These are phyloP conservation scores for Linum trigynum DNA, from an alignment of 345 rosid species.

Conservation along the genomic window DNA sequence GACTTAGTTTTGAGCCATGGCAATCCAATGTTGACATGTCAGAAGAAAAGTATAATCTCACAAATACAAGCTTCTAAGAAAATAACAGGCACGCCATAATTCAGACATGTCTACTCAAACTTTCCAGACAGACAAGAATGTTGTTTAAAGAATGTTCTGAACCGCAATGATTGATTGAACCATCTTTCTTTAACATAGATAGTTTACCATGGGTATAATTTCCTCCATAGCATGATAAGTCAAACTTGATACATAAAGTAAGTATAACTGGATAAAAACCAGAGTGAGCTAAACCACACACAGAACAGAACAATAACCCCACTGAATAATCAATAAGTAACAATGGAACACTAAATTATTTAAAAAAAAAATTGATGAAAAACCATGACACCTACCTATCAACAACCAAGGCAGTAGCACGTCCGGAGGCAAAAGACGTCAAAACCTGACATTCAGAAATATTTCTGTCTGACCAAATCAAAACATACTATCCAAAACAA, in stretches of 20 bases:
- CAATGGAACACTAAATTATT: too few relatives aligned
- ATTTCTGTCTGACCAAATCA: too few relatives aligned
- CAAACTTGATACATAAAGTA: background rate
- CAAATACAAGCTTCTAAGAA: background rate
- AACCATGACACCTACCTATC: constrained; percentile 46
- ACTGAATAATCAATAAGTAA: too few relatives aligned
- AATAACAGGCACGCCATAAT: background rate
- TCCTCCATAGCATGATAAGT: background rate
- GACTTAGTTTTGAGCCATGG: background rate
- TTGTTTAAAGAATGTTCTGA: background rate
- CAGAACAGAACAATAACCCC: background rate
- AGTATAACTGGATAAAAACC: background rate
- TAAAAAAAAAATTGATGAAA: background rate
- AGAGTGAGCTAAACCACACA: background rate
- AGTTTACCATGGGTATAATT: background rate
- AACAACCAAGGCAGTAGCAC: constrained; percentile 95
- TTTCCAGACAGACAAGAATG: background rate
- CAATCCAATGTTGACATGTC: background rate
- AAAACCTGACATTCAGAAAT: constrained; percentile 55
- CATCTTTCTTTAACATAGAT: background rate
- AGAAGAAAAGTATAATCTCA: background rate
- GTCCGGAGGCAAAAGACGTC: constrained; percentile 97
- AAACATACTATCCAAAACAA: background rate
- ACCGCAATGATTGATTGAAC: background rate
- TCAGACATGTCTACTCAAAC: background rate